Percentiles rank a stretch among this genome's conserved stretches.
phyloP scores from a whole-genome alignment of 2,329 filamentous ascomycete species.

The Akanthomyces uredinophilus region DNA sequence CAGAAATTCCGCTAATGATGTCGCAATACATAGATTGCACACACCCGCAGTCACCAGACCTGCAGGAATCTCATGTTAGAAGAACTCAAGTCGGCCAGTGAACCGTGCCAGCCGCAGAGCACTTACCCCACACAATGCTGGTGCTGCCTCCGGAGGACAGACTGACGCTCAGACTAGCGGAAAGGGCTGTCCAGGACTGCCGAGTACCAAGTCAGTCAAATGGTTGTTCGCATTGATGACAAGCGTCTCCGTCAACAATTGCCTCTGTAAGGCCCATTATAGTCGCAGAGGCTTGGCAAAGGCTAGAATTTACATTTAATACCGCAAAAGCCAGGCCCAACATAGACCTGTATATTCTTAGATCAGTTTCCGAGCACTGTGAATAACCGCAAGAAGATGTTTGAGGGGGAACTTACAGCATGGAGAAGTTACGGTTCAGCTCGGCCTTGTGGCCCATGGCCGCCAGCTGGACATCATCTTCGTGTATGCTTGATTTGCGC shows the following conservation, averaged over 20 bases:
- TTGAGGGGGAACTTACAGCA: constrained; percentile 17
- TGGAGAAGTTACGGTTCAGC: constrained; percentile 24
- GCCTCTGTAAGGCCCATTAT: neutral
- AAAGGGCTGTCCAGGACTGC: constrained; percentile 40
- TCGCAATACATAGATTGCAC: constrained; percentile 45
- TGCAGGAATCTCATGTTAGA: neutral
- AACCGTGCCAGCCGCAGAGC: too few relatives aligned
- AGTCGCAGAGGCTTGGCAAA: neutral
- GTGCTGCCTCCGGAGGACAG: constrained; percentile 64
- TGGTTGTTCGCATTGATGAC: neutral
- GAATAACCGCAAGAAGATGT: neutral
- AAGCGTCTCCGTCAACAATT: neutral
- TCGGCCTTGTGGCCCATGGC: constrained; percentile 23
- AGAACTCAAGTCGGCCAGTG: neutral
- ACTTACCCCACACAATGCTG: constrained; percentile 63
- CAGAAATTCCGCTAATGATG: constrained; percentile 64
- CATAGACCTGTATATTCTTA: constrained; percentile 28
- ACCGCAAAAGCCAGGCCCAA: constrained; percentile 42
- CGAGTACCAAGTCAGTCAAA: neutral
- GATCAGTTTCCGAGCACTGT: constrained; percentile 1
- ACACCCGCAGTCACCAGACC: constrained; percentile 28
- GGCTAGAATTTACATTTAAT: constrained; percentile 29
- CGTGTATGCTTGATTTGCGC: constrained; percentile 16
- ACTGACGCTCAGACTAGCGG: constrained; percentile 39
- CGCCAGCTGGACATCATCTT: constrained; percentile 23